Conservation (phyloP, 441 rosid species). For the Biscutella laevigata region DNA sequence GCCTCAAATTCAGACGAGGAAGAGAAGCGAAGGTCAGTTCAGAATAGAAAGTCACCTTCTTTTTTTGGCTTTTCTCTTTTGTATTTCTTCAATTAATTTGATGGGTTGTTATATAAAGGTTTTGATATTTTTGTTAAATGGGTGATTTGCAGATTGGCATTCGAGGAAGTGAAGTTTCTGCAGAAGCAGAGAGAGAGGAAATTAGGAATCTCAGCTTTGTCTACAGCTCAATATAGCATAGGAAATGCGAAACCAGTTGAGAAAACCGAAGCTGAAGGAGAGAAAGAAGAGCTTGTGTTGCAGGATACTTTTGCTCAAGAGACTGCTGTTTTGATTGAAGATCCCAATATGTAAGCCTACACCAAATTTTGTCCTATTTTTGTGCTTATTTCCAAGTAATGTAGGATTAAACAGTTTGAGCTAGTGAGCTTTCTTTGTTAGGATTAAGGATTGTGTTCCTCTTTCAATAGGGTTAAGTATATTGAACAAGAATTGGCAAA, state of each 20-base stretch:
- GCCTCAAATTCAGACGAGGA: slow-evolving; percentile 48
- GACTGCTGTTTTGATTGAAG: slow-evolving; percentile 92
- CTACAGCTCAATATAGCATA: slow-evolving; percentile 26
- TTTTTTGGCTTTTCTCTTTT: slow-evolving; percentile 1
- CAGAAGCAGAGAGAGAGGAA: slow-evolving; percentile 89
- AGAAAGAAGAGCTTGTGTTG: slow-evolving; percentile 86
- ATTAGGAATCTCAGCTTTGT: slow-evolving; percentile 59
- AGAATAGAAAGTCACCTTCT: not conserved
- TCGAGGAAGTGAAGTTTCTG: slow-evolving; percentile 89
- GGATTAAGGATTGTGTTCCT: slow-evolving; percentile 1
- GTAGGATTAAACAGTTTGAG: not conserved
- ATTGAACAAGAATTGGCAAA: slow-evolving; percentile 81
- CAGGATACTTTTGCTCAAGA: slow-evolving; percentile 96
- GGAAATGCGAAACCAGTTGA: slow-evolving; percentile 40
- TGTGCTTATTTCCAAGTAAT: no score
- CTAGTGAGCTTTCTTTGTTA: not conserved
- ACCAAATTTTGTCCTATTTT: not conserved
- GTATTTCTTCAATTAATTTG: not conserved
- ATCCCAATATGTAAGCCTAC: slow-evolving; percentile 63
- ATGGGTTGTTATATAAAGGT: slow-evolving; percentile 6
- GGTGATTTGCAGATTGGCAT: slow-evolving; percentile 35
- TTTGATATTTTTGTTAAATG: not conserved
- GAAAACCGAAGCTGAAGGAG: slow-evolving; percentile 69
- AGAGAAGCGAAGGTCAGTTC: slow-evolving; percentile 56
- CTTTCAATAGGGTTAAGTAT: slow-evolving; percentile 51